A percentile compares a stretch with the other conserved stretches of the same genome.
Evolutionary conservation across 2,329 filamentous ascomycete genomes (phyloP).

Genomic region (Westerdykella sp.): DNA sequence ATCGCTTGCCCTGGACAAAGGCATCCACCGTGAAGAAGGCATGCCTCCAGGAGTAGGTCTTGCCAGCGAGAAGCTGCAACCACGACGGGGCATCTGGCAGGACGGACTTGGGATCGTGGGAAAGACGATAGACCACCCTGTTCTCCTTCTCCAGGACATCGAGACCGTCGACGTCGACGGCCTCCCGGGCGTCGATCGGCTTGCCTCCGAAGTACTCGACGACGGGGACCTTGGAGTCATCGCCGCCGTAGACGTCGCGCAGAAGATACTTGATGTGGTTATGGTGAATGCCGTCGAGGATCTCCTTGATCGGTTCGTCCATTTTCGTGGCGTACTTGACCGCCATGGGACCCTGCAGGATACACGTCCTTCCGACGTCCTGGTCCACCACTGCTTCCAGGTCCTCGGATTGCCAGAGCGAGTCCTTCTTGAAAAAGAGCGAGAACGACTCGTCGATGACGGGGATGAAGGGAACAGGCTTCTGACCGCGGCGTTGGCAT

Average conservation of each 20-base stretch:
- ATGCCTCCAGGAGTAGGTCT: slow-evolving; percentile 84
- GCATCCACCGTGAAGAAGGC: slow-evolving; percentile 91
- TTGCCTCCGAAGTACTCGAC: slow-evolving; percentile 96
- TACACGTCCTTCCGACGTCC: slow-evolving; percentile 93
- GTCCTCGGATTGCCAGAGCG: slow-evolving; percentile 97
- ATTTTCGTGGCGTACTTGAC: slow-evolving; percentile 83
- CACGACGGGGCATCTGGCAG: slow-evolving; percentile 77
- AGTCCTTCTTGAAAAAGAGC: slow-evolving; percentile 99
- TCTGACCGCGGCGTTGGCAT: slow-evolving; percentile 86
- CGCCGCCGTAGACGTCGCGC: slow-evolving; percentile 69
- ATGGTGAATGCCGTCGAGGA: slow-evolving; percentile 83
- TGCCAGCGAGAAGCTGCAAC: slow-evolving; percentile 81
- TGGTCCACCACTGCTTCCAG: slow-evolving; percentile 91
- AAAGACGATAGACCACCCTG: slow-evolving; percentile 80
- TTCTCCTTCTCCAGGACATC: slow-evolving; percentile 71
- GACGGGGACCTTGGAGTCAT: slow-evolving; percentile 68
- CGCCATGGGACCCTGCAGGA: slow-evolving; percentile 89
- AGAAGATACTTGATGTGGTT: slow-evolving; percentile 77
- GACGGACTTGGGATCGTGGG: slow-evolving; percentile 63
- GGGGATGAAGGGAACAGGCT: slow-evolving; percentile 94
- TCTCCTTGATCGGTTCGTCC: slow-evolving; percentile 92
- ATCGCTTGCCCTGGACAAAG: slow-evolving; percentile 90
- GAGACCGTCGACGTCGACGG: slow-evolving; percentile 70
- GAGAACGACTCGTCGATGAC: slow-evolving; percentile 96
- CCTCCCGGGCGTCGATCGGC: slow-evolving; percentile 63